A percentile compares a stretch with the other conserved stretches of the same genome.
Evolutionary conservation across 345 rosid species (phyloP).

Genomic region (Brassica incana): DNA sequence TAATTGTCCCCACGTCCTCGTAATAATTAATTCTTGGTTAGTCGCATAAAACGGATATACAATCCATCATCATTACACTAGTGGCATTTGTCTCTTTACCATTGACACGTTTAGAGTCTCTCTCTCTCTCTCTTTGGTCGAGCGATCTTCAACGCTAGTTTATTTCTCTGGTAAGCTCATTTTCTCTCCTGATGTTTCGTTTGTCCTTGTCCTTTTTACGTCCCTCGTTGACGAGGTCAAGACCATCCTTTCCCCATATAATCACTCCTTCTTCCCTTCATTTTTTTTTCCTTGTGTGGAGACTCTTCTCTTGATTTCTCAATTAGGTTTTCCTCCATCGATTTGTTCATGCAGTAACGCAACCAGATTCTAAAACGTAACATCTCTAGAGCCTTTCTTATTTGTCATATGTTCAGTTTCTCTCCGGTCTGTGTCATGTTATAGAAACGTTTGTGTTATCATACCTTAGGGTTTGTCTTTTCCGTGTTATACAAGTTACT

Average conservation of each 20-base stretch:
- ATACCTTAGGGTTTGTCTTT: not conserved
- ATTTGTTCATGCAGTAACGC: not conserved
- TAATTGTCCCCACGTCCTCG: not conserved
- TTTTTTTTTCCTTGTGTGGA: not conserved
- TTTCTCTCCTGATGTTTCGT: constrained; percentile 20
- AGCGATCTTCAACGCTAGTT: constrained; percentile 26
- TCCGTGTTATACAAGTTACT: not conserved
- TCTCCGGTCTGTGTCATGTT: not conserved
- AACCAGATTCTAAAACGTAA: not conserved
- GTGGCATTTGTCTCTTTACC: not conserved
- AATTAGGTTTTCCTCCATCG: not conserved
- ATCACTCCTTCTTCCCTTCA: not conserved
- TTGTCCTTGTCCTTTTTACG: constrained; percentile 15
- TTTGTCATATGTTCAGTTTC: not conserved
- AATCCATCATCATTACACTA: not conserved
- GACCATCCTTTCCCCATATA: not conserved
- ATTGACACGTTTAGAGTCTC: not conserved
- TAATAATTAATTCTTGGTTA: not conserved
- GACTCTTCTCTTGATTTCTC: not conserved
- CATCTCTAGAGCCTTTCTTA: not conserved
- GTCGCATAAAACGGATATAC: not conserved
- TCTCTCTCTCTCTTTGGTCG: not conserved
- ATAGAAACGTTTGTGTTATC: not conserved
- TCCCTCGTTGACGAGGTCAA: constrained; percentile 31
- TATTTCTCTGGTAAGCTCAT: constrained; percentile 40